Evolutionary conservation across 192 early-diverging fungal species (phyloP).

Genomic region (Irineochytrium annulatum): DNA sequence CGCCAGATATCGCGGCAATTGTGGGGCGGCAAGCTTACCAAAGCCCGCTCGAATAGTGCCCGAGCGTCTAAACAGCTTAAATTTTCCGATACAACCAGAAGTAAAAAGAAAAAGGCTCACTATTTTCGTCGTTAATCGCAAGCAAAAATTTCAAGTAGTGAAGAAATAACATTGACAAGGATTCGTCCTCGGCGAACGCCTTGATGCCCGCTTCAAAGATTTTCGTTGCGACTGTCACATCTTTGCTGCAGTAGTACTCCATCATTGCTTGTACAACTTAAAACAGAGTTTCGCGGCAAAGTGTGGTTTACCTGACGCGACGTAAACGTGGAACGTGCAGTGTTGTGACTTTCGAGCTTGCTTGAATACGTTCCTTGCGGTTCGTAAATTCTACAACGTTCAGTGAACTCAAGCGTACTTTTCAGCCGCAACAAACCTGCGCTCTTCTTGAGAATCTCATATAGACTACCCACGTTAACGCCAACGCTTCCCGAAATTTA

Average conservation of each 20-base stretch:
- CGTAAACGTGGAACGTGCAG: conserved; percentile 81
- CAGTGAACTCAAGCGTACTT: background rate
- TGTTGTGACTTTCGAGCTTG: conserved; percentile 69
- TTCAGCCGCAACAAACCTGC: conserved; percentile 55
- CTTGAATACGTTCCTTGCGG: conserved; percentile 71
- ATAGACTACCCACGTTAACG: conserved; percentile 81
- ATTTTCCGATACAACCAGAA: background rate
- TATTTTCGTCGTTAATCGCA: conserved; percentile 85
- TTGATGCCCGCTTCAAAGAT: conserved; percentile 91
- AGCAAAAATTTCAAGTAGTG: conserved; percentile 87
- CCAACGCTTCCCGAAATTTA: conserved; percentile 52
- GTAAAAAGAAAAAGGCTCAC: conserved; percentile 31
- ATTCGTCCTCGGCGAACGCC: conserved; percentile 64
- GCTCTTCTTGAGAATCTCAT: conserved; percentile 76
- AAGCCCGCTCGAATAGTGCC: conserved; percentile 86
- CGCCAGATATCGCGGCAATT: conserved; percentile 75
- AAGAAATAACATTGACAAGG: conserved; percentile 52
- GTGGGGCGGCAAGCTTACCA: conserved; percentile 62
- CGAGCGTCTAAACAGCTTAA: conserved; percentile 56
- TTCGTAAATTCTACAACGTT: conserved; percentile 56
- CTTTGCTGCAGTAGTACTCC: conserved; percentile 91
- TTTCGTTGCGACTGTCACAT: conserved; percentile 73
- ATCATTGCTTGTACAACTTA: conserved; percentile 58
- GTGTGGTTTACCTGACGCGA: conserved; percentile 70
- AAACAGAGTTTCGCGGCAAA: background rate